Percentiles rank a stretch among this genome's conserved stretches.
phyloP scores from a whole-genome alignment of 1,284 basidiomycete species.

The Trichosporon coremiiforme region DNA sequence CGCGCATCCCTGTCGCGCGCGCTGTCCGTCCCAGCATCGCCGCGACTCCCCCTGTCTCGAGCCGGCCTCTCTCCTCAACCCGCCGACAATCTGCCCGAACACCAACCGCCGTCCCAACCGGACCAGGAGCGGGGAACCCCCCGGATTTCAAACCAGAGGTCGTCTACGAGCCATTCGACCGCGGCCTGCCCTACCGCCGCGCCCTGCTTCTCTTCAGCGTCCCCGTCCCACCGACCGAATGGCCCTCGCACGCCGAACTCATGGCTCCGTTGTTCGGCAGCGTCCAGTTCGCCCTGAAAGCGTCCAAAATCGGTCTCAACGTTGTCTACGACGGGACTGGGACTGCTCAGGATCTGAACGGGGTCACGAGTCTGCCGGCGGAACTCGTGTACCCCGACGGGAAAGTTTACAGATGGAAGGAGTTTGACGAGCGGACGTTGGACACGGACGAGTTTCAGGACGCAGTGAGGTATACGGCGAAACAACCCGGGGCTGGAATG shows the following conservation, averaged over 20 bases:
- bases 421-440: slow-evolving; percentile 34
- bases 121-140: background rate
- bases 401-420: slow-evolving; percentile 26
- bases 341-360: slow-evolving; percentile 14
- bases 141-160: background rate
- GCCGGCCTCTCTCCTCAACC: no score
- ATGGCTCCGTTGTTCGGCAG: slow-evolving; percentile 39
- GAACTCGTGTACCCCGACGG: slow-evolving; percentile 47
- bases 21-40: no score
- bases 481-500: background rate
- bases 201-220: slow-evolving; percentile 45
- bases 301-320: slow-evolving; percentile 38
- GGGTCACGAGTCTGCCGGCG: slow-evolving; percentile 39
- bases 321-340: slow-evolving; percentile 44
- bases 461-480: slow-evolving; percentile 31
- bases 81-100: no score
- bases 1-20: no score
- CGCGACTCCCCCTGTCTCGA: no score
- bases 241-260: slow-evolving; percentile 50
- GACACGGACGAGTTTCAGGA: slow-evolving; percentile 25
- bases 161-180: slow-evolving; percentile 22
- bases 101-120: no score
- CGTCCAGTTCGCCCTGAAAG: slow-evolving; percentile 32
- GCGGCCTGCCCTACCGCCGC: slow-evolving; percentile 35
- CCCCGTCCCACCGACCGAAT: slow-evolving; percentile 41